phyloP scores from a whole-genome alignment of 1,284 basidiomycete genomes.

The Pyrrhoderma noxium region DNA sequence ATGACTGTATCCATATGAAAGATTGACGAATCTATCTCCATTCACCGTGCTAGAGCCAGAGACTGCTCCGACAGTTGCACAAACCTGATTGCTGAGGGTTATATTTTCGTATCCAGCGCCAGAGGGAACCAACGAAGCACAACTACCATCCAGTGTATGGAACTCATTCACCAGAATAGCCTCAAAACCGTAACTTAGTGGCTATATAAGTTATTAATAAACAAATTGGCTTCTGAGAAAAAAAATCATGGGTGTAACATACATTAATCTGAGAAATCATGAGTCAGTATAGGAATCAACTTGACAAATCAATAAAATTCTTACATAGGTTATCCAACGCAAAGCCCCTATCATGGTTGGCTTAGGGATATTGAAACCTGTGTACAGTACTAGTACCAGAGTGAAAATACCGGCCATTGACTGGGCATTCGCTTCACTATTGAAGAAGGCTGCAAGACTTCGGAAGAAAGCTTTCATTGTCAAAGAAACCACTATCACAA shows the following conservation, averaged over 20 bases:
- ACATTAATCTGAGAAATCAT: constrained; percentile 20
- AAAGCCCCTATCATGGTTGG: constrained; percentile 29
- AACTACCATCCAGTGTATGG: constrained; percentile 37
- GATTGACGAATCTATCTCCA: constrained; percentile 31
- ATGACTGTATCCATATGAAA: constrained; percentile 40
- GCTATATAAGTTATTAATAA: constrained; percentile 24
- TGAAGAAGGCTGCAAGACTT: constrained; percentile 40
- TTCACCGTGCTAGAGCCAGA: constrained; percentile 21
- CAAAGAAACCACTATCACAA: constrained; percentile 36
- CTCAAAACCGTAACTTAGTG: constrained; percentile 42
- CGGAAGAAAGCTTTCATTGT: constrained; percentile 52
- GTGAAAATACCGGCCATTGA: constrained; percentile 44
- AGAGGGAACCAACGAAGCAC: constrained; percentile 38
- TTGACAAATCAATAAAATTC: constrained; percentile 23
- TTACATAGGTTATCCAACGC: constrained; percentile 41
- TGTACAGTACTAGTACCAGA: constrained; percentile 43
- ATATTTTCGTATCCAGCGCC: constrained; percentile 41
- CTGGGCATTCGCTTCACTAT: constrained; percentile 36
- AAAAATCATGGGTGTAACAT: constrained; percentile 7
- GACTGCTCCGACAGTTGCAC: constrained; percentile 23
- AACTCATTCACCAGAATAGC: constrained; percentile 48
- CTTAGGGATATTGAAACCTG: constrained; percentile 31
- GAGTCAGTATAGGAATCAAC: constrained; percentile 22
- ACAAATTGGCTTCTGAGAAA: background rate
- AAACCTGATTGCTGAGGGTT: constrained; percentile 26